phyloP scores from a whole-genome alignment of 192 early-diverging fungal species.

The Endogone sp. region DNA sequence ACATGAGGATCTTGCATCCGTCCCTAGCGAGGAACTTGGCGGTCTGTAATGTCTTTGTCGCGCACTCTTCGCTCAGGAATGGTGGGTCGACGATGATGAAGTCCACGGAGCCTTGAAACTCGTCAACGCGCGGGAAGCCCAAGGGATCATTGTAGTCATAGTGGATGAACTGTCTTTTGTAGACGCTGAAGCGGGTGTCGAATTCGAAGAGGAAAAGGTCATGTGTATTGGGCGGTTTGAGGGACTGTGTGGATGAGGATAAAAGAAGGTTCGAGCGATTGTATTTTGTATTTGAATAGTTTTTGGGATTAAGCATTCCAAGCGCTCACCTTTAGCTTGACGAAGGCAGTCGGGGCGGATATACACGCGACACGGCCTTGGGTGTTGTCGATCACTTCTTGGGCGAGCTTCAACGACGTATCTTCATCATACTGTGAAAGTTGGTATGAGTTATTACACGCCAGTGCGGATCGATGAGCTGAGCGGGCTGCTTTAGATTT shows the following conservation, averaged over 20 bases:
- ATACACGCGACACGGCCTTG: conserved; percentile 51
- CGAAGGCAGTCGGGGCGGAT: conserved; percentile 59
- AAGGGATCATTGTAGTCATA: conserved; percentile 73
- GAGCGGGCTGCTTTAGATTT: conserved; percentile 7
- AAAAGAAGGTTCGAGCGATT: neutral
- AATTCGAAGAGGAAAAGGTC: conserved; percentile 67
- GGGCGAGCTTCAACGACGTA: conserved; percentile 31
- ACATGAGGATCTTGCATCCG: conserved; percentile 50
- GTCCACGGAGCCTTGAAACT: conserved; percentile 52
- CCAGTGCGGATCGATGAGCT: neutral
- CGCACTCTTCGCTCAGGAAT: conserved; percentile 73
- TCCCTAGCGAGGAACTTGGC: conserved; percentile 45
- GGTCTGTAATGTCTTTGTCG: conserved; percentile 61
- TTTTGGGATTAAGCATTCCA: neutral
- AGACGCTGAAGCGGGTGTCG: conserved; percentile 71
- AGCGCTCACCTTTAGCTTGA: conserved; percentile 51
- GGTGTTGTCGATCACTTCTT: conserved; percentile 32
- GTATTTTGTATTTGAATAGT: neutral
- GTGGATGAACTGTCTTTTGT: conserved; percentile 59
- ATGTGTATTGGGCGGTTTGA: conserved; percentile 23
- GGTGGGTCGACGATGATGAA: conserved; percentile 77
- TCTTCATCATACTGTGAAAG: conserved; percentile 33
- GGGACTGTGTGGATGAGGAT: conserved; percentile 20
- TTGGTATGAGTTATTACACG: neutral
- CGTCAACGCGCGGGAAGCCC: conserved; percentile 36